Base-by-base conservation (phyloP, 2,329 filamentous ascomycete species). In the Metarhizium guizhouense region DNA sequence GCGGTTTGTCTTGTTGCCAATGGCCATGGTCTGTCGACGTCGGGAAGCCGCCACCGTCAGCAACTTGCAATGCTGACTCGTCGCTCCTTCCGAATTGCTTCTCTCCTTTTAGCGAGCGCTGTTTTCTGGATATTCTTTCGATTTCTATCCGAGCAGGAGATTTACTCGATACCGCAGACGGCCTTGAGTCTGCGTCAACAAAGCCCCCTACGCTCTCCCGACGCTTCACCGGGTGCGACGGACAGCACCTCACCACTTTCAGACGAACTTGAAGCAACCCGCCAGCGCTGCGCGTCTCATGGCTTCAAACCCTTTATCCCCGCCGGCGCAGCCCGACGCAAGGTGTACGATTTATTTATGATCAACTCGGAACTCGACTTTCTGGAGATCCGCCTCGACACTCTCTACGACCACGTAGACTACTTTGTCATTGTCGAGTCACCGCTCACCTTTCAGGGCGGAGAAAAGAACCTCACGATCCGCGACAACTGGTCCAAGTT, bases 371-470 rank as follows among this genome's bases (percentile, higher is more conserved):
- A 86, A 68, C 72, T 86, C 13, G 83, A 86, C 68, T 84, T 81
- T 76, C 74, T 87, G 47, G 83, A 87, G 65, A 80, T 87, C 51
- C 79, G 82, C 11, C 72, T 87, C 3, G 75, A 82, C 62, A 79
- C 79, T 3, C 75, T 84, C 16, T 78, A 79, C 56, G 67, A 77
- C 43, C 69, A 78, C 47, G 81, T 86, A 57, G 83, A 87, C 69
- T 85, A 84, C 68, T 87, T 85, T 61, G 73, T 87, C 62, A 75
- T 87, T 38, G 75, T 86, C 52, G 84, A 87, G 69, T 76, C 79
- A 1, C 65, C 70, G 18, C 75, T 71, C 52, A 85, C 82, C 1
- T 86, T 86, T 60, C 83, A 82, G 16, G 77, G 77, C 40, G 70
- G 69, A 1, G 67, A 73, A 8, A 86, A 86, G 68, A 75, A 79